These are phyloP conservation scores for Daucus carota DNA, from an alignment of 129 eudicot genomes.

Conservation along the genomic window DNA sequence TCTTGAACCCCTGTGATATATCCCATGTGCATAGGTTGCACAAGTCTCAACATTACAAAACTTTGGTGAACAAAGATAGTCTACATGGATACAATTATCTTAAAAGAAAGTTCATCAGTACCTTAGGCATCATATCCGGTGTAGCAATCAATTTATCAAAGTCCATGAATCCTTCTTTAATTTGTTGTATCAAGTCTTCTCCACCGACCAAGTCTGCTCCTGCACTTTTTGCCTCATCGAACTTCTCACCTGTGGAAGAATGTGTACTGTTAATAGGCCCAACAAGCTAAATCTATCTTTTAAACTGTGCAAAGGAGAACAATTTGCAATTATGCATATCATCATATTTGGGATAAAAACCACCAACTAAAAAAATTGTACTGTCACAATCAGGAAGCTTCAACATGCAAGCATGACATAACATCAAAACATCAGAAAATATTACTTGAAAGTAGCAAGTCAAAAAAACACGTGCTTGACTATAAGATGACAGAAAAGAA, in stretches of 20 bases:
- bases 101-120: slow-evolving; percentile 12
- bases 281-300: not conserved
- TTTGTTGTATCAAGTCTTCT: slow-evolving; percentile 84
- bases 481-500: not conserved
- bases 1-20: not conserved
- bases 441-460: not conserved
- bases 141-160: slow-evolving; percentile 93
- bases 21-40: not conserved
- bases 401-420: not conserved
- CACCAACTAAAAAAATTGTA: not conserved
- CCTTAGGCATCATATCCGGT: slow-evolving; percentile 99
- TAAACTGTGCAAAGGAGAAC: not conserved
- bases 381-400: not conserved
- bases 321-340: not conserved
- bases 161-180: slow-evolving; percentile 90
- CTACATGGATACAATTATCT: not conserved
- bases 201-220: slow-evolving; percentile 98
- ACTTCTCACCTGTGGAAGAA: slow-evolving; percentile 64
- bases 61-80: not conserved
- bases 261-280: not conserved
- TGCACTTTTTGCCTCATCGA: slow-evolving; percentile 90
- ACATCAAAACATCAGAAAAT: not conserved
- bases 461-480: not conserved
- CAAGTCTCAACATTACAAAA: not conserved
- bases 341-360: not conserved